phyloP scores from a whole-genome alignment of 2,329 filamentous ascomycete species.

The Scedosporium boydii region DNA sequence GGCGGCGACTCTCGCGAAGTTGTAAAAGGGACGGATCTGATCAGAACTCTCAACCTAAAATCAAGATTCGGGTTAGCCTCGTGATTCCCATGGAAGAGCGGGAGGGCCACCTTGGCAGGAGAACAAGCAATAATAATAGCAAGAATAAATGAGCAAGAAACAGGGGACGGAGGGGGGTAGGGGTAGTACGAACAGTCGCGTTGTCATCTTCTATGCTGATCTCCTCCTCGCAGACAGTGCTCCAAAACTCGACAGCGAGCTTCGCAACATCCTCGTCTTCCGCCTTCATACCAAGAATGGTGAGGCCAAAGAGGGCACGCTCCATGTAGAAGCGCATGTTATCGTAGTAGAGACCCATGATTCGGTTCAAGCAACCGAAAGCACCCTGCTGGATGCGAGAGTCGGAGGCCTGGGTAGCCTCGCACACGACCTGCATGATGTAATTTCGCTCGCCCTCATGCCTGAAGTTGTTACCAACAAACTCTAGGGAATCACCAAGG shows the following conservation, averaged over 20 bases:
- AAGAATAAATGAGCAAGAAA: not conserved
- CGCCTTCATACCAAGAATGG: slow-evolving; percentile 97
- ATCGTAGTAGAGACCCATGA: slow-evolving; percentile 98
- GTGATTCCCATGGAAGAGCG: not conserved
- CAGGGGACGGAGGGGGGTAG: slow-evolving; percentile 6
- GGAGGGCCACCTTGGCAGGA: not conserved
- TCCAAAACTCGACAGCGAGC: slow-evolving; percentile 98
- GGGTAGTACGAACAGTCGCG: slow-evolving; percentile 46
- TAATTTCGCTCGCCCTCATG: slow-evolving; percentile 99
- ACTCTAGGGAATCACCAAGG: slow-evolving; percentile 92
- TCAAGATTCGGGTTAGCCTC: slow-evolving; percentile 9
- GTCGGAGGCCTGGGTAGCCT: slow-evolving; percentile 92
- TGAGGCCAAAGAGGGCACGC: slow-evolving; percentile 95
- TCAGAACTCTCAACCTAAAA: slow-evolving; percentile 59
- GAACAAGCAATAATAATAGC: not conserved
- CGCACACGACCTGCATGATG: slow-evolving; percentile 99
- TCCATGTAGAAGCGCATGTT: slow-evolving; percentile 99
- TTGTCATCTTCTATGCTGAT: slow-evolving; percentile 98
- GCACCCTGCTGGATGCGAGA: slow-evolving; percentile 87
- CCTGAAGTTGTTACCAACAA: slow-evolving; percentile 97
- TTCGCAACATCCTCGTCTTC: slow-evolving; percentile 97
- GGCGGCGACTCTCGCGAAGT: slow-evolving; percentile 88
- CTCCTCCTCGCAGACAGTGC: slow-evolving; percentile 98
- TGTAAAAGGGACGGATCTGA: slow-evolving; percentile 86
- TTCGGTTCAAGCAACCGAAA: slow-evolving; percentile 94